Percentiles rank a stretch among this genome's conserved stretches.
Conservation (phyloP, 129 eudicot species). For the Solidago caesia region DNA sequence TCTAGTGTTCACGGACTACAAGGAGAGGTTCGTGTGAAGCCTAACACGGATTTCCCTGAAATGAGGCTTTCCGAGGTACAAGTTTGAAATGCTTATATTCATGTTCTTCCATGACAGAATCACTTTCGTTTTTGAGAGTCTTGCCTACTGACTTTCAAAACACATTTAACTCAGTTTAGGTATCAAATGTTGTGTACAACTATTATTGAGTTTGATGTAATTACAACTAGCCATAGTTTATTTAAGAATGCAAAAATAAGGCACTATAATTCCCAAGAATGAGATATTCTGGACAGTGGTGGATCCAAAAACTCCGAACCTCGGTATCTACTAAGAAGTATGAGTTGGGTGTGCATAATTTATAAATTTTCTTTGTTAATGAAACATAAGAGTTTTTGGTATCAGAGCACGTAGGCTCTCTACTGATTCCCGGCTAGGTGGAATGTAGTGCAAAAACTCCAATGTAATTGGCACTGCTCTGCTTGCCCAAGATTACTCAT, state of each 20-base stretch:
- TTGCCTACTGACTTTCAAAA: background rate
- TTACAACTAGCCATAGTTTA: background rate
- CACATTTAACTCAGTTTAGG: too few species aligned
- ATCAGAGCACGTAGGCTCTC: background rate
- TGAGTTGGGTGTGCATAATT: background rate
- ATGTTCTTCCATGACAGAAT: constrained; percentile 10
- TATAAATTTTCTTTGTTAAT: background rate
- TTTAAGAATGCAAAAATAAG: background rate
- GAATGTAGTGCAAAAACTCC: background rate
- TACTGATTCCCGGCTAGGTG: background rate
- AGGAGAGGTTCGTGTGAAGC: constrained; percentile 87
- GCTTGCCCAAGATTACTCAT: background rate
- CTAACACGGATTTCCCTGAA: constrained; percentile 83
- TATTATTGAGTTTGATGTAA: too few species aligned
- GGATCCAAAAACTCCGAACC: background rate
- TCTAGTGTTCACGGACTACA: constrained; percentile 81
- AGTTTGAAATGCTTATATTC: background rate
- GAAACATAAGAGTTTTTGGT: background rate
- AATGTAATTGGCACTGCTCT: background rate
- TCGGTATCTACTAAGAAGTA: background rate
- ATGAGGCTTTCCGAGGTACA: constrained; percentile 79
- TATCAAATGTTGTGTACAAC: too few species aligned
- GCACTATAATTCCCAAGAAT: background rate
- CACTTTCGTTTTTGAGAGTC: background rate
- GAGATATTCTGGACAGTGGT: constrained; percentile 11